Conservation (phyloP, 306 rosid species). For the Erythrophleum fordii region DNA sequence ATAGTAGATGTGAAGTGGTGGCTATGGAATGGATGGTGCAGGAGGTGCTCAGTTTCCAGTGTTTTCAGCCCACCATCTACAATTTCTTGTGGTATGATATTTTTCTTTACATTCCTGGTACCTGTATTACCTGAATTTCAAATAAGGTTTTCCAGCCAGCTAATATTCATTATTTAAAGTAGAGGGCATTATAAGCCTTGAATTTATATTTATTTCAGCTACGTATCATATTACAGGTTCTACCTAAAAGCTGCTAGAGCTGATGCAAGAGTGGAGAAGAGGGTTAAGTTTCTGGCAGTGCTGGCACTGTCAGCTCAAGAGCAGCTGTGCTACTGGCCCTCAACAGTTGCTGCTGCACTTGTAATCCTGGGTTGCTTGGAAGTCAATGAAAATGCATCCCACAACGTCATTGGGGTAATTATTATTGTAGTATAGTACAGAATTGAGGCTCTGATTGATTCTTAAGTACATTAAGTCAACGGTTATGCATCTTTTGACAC, state of each 20-base stretch:
- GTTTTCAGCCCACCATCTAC: slow-evolving; percentile 79
- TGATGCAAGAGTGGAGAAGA: slow-evolving; percentile 67
- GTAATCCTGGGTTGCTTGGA: slow-evolving; percentile 80
- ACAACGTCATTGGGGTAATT: slow-evolving; percentile 71
- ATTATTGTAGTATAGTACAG: not conserved
- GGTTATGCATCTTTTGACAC: not conserved
- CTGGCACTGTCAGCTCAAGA: slow-evolving; percentile 65
- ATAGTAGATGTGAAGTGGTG: slow-evolving; percentile 85
- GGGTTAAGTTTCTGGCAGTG: slow-evolving; percentile 71
- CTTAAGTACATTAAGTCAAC: slow-evolving; percentile 3
- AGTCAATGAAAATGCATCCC: slow-evolving; percentile 50
- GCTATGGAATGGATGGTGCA: slow-evolving; percentile 98
- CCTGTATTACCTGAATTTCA: slow-evolving; percentile 19
- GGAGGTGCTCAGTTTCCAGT: slow-evolving; percentile 84
- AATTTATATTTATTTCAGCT: slow-evolving; percentile 13
- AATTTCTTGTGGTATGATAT: slow-evolving; percentile 79
- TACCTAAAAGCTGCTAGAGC: slow-evolving; percentile 83
- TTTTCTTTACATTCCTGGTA: slow-evolving; percentile 36
- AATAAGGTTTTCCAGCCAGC: not conserved
- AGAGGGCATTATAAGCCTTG: slow-evolving; percentile 1
- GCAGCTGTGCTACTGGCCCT: slow-evolving; percentile 75
- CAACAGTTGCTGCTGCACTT: slow-evolving; percentile 94
- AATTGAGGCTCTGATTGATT: slow-evolving; percentile 17
- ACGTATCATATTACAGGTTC: slow-evolving; percentile 55
- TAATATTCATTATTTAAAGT: slow-evolving; percentile 30